Conservation (phyloP, 495 filamentous ascomycete genomes). For the Evansstolkia leycettana region DNA sequence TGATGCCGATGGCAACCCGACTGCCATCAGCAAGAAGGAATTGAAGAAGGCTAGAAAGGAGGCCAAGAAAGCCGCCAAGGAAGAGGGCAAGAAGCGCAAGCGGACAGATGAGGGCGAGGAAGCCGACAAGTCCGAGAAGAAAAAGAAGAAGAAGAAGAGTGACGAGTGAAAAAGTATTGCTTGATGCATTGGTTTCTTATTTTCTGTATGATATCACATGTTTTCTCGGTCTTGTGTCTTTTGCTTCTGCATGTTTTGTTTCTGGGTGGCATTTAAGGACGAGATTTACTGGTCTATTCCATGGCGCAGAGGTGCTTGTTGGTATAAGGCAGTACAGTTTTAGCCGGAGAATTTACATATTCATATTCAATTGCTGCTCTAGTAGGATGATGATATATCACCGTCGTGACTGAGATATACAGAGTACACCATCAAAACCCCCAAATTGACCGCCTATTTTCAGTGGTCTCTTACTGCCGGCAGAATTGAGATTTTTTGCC, state of each 20-base stretch:
- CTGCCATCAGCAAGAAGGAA: conserved; percentile 60
- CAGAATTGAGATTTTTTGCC: conserved; percentile 6
- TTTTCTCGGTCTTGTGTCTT: conserved; percentile 13
- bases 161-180: conserved; percentile 8
- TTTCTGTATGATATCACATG: conserved; percentile 39
- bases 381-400: no score
- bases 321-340: conserved; percentile 13
- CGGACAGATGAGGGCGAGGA: conserved; percentile 35
- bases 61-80: conserved; percentile 41
- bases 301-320: conserved; percentile 23
- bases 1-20: conserved; percentile 42
- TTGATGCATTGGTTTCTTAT: conserved; percentile 17
- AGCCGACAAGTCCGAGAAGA: conserved; percentile 28
- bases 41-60: conserved; percentile 63
- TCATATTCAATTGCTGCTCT: not conserved
- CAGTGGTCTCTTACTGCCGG: conserved; percentile 5
- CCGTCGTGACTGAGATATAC: no score
- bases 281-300: conserved; percentile 21
- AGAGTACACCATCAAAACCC: no score
- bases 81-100: conserved; percentile 45
- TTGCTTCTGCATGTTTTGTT: conserved; percentile 18
- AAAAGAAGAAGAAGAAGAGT: conserved; percentile 46
- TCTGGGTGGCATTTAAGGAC: conserved; percentile 33
- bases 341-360: conserved; percentile 2
- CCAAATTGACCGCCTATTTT: conserved; percentile 4